phyloP scores from a whole-genome alignment of 2,329 filamentous ascomycete species.

The Phialophora expanda region DNA sequence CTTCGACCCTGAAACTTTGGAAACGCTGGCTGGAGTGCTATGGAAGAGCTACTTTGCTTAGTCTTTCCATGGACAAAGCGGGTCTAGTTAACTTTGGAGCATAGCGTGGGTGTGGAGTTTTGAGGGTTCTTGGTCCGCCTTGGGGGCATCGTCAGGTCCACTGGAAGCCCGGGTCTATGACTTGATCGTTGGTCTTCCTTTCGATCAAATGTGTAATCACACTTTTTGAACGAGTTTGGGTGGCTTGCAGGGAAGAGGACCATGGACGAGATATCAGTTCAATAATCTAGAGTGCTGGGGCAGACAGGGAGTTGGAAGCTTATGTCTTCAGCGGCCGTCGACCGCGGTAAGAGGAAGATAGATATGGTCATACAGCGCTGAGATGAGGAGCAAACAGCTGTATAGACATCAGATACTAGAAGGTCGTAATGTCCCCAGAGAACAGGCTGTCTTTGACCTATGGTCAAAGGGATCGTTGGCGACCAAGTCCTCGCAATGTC shows the following conservation, averaged over 20 bases:
- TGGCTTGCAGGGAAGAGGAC: not conserved
- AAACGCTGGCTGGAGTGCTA: constrained; percentile 91
- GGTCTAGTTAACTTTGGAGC: not conserved
- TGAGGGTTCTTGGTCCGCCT: not conserved
- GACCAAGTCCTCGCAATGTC: not conserved
- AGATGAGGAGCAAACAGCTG: not conserved
- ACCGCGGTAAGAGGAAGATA: not conserved
- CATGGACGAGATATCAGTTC: not conserved
- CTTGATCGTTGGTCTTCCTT: not conserved
- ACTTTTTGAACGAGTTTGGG: not conserved
- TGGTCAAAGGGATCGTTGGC: not conserved
- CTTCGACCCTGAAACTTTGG: constrained; percentile 89
- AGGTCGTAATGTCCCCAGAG: not conserved
- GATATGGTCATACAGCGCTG: not conserved
- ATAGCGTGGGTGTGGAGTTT: constrained; percentile 28
- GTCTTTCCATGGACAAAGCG: not conserved
- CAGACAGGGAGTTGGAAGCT: not conserved
- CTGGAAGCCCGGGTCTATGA: not conserved
- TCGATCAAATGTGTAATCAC: not conserved
- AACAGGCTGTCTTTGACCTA: too few species aligned
- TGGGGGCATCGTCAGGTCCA: not conserved
- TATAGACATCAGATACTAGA: not conserved
- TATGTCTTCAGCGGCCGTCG: not conserved
- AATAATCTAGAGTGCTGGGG: not conserved
- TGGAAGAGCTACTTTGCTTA: constrained; percentile 99